phyloP scores from a whole-genome alignment of 129 eudicot genomes.

The Saussurea involucrata region DNA sequence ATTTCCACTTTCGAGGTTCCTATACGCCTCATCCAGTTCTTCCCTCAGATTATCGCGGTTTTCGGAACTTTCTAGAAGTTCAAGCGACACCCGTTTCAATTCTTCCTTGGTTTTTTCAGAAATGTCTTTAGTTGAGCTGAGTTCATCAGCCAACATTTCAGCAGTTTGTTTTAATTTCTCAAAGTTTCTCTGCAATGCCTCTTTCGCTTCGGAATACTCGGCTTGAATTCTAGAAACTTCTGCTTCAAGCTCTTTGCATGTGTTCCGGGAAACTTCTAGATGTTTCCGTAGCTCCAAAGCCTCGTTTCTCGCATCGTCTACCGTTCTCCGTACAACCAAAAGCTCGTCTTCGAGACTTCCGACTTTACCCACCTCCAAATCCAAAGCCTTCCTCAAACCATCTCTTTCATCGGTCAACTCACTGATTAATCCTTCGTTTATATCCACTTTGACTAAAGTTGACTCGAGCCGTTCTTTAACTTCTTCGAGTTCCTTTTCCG shows the following conservation, averaged over 20 bases:
- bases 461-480: slow-evolving; percentile 58
- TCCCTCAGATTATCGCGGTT: slow-evolving; percentile 47
- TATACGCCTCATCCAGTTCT: slow-evolving; percentile 53
- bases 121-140: slow-evolving; percentile 41
- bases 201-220: slow-evolving; percentile 46
- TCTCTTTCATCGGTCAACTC: slow-evolving; percentile 58
- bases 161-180: slow-evolving; percentile 38
- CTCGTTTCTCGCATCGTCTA: slow-evolving; percentile 45
- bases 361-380: slow-evolving; percentile 38
- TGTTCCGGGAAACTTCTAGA: slow-evolving; percentile 39
- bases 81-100: slow-evolving; percentile 35
- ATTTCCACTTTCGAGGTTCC: slow-evolving; percentile 49
- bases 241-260: slow-evolving; percentile 54
- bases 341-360: slow-evolving; percentile 50
- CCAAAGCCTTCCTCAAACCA: slow-evolving; percentile 39
- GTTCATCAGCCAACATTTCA: slow-evolving; percentile 41
- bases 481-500: slow-evolving; percentile 34
- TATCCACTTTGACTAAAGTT: slow-evolving; percentile 31
- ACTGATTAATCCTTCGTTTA: slow-evolving; percentile 31
- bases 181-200: slow-evolving; percentile 35
- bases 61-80: slow-evolving; percentile 37
- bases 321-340: slow-evolving; percentile 16
- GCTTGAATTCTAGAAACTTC: slow-evolving; percentile 39
- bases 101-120: slow-evolving; percentile 48
- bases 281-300: slow-evolving; percentile 42